Conservation (phyloP, 768 basidiomycete genomes). For the Obba rivulosa region DNA sequence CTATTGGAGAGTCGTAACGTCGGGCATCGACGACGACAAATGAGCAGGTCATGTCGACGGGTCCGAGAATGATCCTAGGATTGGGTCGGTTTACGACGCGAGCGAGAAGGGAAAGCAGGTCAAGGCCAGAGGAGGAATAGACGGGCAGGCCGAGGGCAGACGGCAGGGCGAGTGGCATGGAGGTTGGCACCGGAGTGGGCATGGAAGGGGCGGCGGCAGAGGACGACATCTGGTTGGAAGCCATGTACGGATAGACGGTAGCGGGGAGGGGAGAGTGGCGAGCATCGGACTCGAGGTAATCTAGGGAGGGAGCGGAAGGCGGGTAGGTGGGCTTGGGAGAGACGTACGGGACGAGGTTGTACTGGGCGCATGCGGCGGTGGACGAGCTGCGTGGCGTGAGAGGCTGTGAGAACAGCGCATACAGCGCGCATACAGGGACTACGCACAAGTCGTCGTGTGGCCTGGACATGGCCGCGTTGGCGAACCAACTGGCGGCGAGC, state of each 20-base stretch:
- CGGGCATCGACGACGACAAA: slow-evolving; percentile 88
- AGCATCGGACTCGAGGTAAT: background rate
- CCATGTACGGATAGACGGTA: slow-evolving; percentile 1
- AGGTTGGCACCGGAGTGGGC: slow-evolving; percentile 1
- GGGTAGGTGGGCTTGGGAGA: background rate
- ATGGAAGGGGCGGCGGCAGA: slow-evolving; percentile 2
- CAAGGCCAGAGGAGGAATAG: slow-evolving; percentile 90
- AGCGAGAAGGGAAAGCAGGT: slow-evolving; percentile 76
- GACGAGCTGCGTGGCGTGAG: background rate
- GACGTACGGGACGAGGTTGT: background rate
- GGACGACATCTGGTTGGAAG: background rate
- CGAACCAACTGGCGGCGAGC: slow-evolving; percentile 42
- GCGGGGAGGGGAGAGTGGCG: slow-evolving; percentile 3
- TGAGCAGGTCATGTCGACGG: slow-evolving; percentile 88
- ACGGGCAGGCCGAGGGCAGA: slow-evolving; percentile 43
- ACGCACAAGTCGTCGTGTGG: slow-evolving; percentile 12
- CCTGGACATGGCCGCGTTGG: slow-evolving; percentile 21
- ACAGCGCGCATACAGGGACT: background rate
- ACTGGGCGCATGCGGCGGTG: background rate
- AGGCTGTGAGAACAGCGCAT: background rate
- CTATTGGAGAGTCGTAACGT: slow-evolving; percentile 74
- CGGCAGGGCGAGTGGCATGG: slow-evolving; percentile 16
- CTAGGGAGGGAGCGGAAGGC: background rate
- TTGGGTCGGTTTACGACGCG: slow-evolving; percentile 70
- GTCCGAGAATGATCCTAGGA: slow-evolving; percentile 76